Conservation (phyloP, 23 red algal genomes). For the Porphyridium purpureum region DNA sequence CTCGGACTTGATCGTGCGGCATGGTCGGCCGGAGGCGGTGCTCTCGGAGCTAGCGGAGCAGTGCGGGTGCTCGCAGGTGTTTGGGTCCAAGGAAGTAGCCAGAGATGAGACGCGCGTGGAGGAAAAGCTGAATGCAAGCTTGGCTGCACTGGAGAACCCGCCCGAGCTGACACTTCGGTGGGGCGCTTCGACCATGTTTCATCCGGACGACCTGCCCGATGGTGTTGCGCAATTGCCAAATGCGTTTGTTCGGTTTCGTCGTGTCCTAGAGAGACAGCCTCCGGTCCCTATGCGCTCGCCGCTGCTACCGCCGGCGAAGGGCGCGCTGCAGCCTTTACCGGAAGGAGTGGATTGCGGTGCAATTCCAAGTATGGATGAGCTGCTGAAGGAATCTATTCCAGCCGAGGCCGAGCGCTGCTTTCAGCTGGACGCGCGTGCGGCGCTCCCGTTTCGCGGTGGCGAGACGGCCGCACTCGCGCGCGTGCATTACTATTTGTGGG, state of each 20-base stretch:
- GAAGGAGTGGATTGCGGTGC: constrained; percentile 12
- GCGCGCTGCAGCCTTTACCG: constrained; percentile 28
- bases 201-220: constrained; percentile 54
- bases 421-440: constrained; percentile 31
- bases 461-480: constrained; percentile 22
- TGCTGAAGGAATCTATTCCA: constrained; percentile 21
- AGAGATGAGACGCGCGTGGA: constrained; percentile 36
- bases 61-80: too few relatives aligned
- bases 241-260: constrained; percentile 54
- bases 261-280: constrained; percentile 22
- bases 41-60: constrained; percentile 19
- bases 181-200: constrained; percentile 43
- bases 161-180: constrained; percentile 20
- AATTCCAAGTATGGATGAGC: constrained; percentile 11
- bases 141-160: constrained; percentile 1
- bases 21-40: constrained; percentile 27
- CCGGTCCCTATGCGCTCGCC: constrained; percentile 14
- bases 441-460: constrained; percentile 43
- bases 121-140: constrained; percentile 10
- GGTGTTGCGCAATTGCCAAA: constrained; percentile 18
- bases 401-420: too few relatives aligned
- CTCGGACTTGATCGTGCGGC: constrained; percentile 36
- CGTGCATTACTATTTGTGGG: constrained; percentile 32
- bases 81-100: constrained; percentile 44
- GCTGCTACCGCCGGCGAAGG: constrained; percentile 11